These are phyloP conservation scores for Nasturtium officinale DNA, from an alignment of 345 rosid genomes.

Conservation along the genomic window DNA sequence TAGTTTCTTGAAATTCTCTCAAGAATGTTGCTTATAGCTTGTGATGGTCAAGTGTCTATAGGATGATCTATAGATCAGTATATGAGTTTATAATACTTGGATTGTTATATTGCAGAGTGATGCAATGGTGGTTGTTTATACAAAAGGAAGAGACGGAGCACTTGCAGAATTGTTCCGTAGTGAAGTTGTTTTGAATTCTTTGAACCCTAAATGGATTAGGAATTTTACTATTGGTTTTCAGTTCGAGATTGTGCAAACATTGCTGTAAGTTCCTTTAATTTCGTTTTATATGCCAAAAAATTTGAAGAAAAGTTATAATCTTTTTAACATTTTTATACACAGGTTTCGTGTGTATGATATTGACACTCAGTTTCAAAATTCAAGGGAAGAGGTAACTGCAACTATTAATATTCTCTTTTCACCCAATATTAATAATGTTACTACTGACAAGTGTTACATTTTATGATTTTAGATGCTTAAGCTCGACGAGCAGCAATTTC, in stretches of 20 bases:
- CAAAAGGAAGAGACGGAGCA: slow-evolving; percentile 69
- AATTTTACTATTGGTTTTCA: slow-evolving; percentile 57
- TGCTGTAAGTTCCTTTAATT: slow-evolving; percentile 59
- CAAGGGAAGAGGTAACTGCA: slow-evolving; percentile 64
- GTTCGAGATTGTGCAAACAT: slow-evolving; percentile 76
- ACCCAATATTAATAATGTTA: not conserved
- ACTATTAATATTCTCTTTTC: not conserved
- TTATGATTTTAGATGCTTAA: slow-evolving; percentile 50
- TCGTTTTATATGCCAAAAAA: not conserved
- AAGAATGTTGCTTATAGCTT: not conserved
- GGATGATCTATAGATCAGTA: not conserved
- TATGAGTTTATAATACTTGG: not conserved
- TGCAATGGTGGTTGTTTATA: slow-evolving; percentile 78
- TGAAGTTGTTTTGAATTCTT: slow-evolving; percentile 83
- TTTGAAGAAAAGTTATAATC: not conserved
- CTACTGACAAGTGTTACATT: not conserved
- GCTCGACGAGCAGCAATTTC: slow-evolving; percentile 70
- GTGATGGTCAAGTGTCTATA: not conserved
- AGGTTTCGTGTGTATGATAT: slow-evolving; percentile 82
- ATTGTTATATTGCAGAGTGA: slow-evolving; percentile 66
- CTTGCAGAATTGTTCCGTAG: slow-evolving; percentile 64
- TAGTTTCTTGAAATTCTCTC: not conserved
- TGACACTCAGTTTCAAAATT: slow-evolving; percentile 73
- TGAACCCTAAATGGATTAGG: slow-evolving; percentile 76
- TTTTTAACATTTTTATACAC: slow-evolving; percentile 21